Evolutionary conservation across 345 rosid species (phyloP).

Genomic region (Ceriops decandra): DNA sequence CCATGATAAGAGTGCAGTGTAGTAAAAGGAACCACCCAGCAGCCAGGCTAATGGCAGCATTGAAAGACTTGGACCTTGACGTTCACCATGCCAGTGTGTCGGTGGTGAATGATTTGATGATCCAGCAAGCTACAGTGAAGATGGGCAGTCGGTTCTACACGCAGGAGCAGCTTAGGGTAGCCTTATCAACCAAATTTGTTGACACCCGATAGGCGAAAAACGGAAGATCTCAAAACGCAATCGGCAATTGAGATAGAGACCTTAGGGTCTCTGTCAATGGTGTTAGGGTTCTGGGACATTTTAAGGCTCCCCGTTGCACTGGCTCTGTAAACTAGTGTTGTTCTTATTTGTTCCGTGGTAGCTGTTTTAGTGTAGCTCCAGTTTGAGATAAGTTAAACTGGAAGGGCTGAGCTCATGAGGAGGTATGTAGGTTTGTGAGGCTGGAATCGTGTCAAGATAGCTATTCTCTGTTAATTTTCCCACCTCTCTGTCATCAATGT

Average conservation of each 20-base stretch:
- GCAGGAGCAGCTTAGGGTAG: slow-evolving; percentile 71
- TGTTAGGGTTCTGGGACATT: slow-evolving; percentile 37
- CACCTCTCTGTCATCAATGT: slow-evolving; percentile 21
- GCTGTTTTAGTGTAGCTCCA: slow-evolving; percentile 19
- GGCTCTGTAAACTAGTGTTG: slow-evolving; percentile 31
- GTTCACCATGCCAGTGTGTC: slow-evolving; percentile 87
- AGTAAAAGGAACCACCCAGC: slow-evolving; percentile 83
- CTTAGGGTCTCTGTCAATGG: slow-evolving; percentile 11
- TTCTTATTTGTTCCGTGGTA: slow-evolving; percentile 19
- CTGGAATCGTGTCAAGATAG: slow-evolving; percentile 24
- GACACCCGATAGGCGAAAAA: slow-evolving; percentile 20
- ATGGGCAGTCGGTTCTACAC: slow-evolving; percentile 75
- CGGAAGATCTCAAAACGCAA: not conserved
- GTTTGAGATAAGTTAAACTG: slow-evolving; percentile 15
- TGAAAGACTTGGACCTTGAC: slow-evolving; percentile 82
- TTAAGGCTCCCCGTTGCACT: slow-evolving; percentile 35
- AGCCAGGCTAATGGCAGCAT: slow-evolving; percentile 76
- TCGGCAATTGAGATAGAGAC: slow-evolving; percentile 14
- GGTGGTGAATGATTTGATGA: slow-evolving; percentile 85
- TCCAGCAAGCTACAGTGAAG: slow-evolving; percentile 93
- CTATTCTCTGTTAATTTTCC: slow-evolving; percentile 14
- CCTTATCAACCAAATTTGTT: slow-evolving; percentile 59
- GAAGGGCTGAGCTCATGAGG: slow-evolving; percentile 22
- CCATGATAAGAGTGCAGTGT: slow-evolving; percentile 77
- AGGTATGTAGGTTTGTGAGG: slow-evolving; percentile 15